Conservation (phyloP, 768 basidiomycete species). For the Leccinellum rugosiceps region DNA sequence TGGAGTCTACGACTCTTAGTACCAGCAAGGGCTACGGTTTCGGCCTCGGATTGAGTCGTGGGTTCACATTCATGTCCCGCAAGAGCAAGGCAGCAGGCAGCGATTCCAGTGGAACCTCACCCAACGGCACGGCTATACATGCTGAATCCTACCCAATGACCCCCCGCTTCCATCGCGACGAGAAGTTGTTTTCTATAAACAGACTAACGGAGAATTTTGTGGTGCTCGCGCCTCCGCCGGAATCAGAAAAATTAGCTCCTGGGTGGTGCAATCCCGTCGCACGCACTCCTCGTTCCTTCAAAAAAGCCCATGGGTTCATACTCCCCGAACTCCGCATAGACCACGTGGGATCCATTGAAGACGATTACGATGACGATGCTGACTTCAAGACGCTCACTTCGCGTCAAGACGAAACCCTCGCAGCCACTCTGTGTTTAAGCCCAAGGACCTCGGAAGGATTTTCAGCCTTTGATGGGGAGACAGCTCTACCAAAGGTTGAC, state of each 20-base stretch:
- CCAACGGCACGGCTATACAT: conserved; percentile 4
- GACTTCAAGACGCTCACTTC: conserved; percentile 32
- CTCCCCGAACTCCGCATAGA: conserved; percentile 22
- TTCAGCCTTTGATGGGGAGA: not conserved
- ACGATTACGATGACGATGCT: conserved; percentile 23
- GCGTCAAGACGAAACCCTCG: conserved; percentile 34
- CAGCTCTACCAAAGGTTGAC: conserved; percentile 1
- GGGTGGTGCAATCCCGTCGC: conserved; percentile 29
- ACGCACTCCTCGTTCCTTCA: conserved; percentile 15
- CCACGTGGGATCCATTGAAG: conserved; percentile 13
- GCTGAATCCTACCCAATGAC: conserved; percentile 23
- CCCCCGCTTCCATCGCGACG: conserved; percentile 21
- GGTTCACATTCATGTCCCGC: conserved; percentile 23
- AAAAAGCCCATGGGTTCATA: conserved; percentile 11
- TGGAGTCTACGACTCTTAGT: conserved; percentile 27
- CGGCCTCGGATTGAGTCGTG: conserved; percentile 30
- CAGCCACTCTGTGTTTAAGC: conserved; percentile 43
- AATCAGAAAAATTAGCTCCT: conserved; percentile 34
- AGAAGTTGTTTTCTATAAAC: conserved; percentile 28
- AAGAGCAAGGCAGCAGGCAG: conserved; percentile 21
- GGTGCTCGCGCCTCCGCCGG: conserved; percentile 16
- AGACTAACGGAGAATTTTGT: conserved; percentile 20
- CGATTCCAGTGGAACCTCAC: conserved; percentile 17
- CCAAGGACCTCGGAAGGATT: conserved; percentile 40
- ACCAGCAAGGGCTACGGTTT: conserved; percentile 34